Conservation (phyloP, 768 basidiomycete species). For the Crepidotus variabilis region DNA sequence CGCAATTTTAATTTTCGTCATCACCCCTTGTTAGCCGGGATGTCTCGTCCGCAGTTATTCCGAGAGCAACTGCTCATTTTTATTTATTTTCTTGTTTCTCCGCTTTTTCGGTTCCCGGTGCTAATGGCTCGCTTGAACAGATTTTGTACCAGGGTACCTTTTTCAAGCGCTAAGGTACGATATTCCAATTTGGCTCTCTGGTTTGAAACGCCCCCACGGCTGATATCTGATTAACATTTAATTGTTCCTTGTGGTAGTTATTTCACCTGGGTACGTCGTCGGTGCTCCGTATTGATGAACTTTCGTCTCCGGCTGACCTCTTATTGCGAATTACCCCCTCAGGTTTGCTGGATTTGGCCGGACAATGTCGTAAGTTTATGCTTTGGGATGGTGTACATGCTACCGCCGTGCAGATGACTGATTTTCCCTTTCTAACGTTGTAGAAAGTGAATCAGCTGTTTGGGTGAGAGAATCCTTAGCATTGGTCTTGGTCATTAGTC, state of each 20-base stretch:
- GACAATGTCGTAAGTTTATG: slow-evolving; percentile 48
- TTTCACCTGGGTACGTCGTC: neutral
- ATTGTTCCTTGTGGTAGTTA: neutral
- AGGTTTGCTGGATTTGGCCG: slow-evolving; percentile 66
- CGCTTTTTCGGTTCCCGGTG: neutral
- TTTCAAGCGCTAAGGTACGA: slow-evolving; percentile 64
- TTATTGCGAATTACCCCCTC: neutral
- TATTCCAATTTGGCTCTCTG: slow-evolving; percentile 21
- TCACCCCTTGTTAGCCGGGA: neutral
- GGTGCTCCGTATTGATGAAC: too few species aligned
- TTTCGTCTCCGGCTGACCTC: too few species aligned
- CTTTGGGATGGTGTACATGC: neutral
- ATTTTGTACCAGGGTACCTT: slow-evolving; percentile 69
- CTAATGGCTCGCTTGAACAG: neutral
- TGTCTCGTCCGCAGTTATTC: neutral
- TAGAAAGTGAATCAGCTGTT: neutral
- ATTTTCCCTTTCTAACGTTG: neutral
- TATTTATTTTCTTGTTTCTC: neutral
- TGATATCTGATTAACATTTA: neutral
- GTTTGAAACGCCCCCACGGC: neutral
- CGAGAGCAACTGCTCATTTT: neutral
- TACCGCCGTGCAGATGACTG: neutral
- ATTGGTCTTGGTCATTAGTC: neutral
- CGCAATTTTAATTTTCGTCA: neutral
- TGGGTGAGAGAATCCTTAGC: neutral